A percentile compares a stretch with the other conserved stretches of the same genome.
These are phyloP conservation scores for Mortierella polycephala DNA, from an alignment of 371 early-diverging fungal genomes.

Conservation along the genomic window DNA sequence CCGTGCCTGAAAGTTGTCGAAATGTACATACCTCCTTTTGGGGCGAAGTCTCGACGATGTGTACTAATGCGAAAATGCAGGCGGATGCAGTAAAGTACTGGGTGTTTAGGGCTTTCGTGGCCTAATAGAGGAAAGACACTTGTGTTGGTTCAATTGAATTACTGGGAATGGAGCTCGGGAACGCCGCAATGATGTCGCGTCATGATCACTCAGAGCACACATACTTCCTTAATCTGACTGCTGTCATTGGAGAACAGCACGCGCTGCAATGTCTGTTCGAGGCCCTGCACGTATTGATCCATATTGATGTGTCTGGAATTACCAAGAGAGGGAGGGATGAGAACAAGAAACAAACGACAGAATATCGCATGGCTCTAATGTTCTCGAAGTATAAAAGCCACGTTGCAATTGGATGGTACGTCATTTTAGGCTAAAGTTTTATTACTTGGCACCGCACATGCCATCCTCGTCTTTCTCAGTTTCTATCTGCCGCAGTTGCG, in stretches of 20 bases:
- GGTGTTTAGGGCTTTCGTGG: slow-evolving; percentile 74
- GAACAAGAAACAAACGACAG: background rate
- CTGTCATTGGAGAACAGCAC: slow-evolving; percentile 46
- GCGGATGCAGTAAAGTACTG: slow-evolving; percentile 70
- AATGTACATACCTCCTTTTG: slow-evolving; percentile 57
- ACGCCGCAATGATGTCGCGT: too few species aligned
- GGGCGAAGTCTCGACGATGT: slow-evolving; percentile 70
- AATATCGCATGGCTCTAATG: background rate
- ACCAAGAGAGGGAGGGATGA: background rate
- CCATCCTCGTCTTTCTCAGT: slow-evolving; percentile 52
- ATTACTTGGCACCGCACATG: slow-evolving; percentile 42
- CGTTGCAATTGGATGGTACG: background rate
- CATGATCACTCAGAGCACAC: background rate
- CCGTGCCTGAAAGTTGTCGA: background rate
- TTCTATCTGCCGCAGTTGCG: slow-evolving; percentile 45
- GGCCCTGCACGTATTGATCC: slow-evolving; percentile 43
- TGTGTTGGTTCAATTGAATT: background rate
- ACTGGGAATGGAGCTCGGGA: background rate
- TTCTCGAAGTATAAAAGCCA: background rate
- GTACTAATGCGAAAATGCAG: slow-evolving; percentile 80
- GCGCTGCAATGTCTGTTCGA: slow-evolving; percentile 44
- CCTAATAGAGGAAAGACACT: slow-evolving; percentile 48
- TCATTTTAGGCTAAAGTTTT: background rate
- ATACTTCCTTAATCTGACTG: slow-evolving; percentile 47
- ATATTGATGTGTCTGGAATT: slow-evolving; percentile 9